These are phyloP conservation scores for Hypholoma sublateritium DNA, from an alignment of 768 basidiomycete species.

Conservation along the genomic window DNA sequence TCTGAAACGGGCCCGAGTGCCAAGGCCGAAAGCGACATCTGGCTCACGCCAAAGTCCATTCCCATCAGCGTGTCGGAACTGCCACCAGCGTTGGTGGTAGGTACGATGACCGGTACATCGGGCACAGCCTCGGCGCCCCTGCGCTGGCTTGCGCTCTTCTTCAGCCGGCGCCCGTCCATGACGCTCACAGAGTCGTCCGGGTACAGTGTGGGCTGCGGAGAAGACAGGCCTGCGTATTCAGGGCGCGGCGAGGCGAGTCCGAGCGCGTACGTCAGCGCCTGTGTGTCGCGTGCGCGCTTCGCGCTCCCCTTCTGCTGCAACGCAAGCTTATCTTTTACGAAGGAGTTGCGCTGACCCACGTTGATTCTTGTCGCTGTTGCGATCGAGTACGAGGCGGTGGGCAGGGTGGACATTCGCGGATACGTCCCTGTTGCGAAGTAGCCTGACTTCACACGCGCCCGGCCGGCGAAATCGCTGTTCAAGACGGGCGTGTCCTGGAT, in stretches of 20 bases:
- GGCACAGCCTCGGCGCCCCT: constrained; percentile 12
- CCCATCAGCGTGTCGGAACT: constrained; percentile 45
- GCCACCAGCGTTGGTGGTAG: constrained; percentile 6
- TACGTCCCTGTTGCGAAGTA: constrained; percentile 58
- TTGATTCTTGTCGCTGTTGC: constrained; percentile 32
- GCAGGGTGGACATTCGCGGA: constrained; percentile 52
- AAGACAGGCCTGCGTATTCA: constrained; percentile 32
- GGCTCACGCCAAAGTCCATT: constrained; percentile 49
- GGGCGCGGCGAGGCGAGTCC: constrained; percentile 38
- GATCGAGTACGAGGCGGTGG: constrained; percentile 34
- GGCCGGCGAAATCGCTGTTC: constrained; percentile 43
- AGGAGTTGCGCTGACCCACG: constrained; percentile 24
- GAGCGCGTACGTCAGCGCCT: constrained; percentile 35
- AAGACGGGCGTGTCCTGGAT: constrained; percentile 21
- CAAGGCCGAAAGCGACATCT: constrained; percentile 28
- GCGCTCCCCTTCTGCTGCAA: constrained; percentile 43
- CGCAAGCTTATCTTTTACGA: constrained; percentile 21
- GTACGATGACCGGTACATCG: constrained; percentile 20
- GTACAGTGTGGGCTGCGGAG: constrained; percentile 63
- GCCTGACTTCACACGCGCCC: constrained; percentile 67
- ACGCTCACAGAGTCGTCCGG: constrained; percentile 71
- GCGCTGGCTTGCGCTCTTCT: constrained; percentile 13
- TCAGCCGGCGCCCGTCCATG: constrained; percentile 17
- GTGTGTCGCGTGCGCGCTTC: constrained; percentile 40
- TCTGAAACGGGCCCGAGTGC: constrained; percentile 12